Percentiles rank a stretch among this genome's conserved stretches.
These are phyloP conservation scores for Boletus edulis DNA, from an alignment of 768 basidiomycete genomes.

Conservation along the genomic window DNA sequence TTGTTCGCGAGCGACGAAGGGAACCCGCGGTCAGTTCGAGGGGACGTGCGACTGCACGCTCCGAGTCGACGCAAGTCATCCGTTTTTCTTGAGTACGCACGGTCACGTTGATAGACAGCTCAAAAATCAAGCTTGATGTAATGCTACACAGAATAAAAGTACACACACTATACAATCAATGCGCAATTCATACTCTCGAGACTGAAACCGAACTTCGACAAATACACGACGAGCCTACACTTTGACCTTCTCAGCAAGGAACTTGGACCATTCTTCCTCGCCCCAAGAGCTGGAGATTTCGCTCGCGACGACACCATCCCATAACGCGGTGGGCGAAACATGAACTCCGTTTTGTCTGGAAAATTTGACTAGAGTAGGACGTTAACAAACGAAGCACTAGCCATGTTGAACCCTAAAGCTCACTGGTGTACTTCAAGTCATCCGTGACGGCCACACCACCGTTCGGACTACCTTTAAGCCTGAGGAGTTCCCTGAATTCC, in stretches of 20 bases:
- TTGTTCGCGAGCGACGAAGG: too few relatives aligned
- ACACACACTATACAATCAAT: background rate
- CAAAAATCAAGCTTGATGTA: too few relatives aligned
- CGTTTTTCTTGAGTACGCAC: too few relatives aligned
- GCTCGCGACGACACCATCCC: conserved; percentile 70
- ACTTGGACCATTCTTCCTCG: conserved; percentile 76
- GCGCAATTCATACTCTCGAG: background rate
- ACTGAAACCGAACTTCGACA: background rate
- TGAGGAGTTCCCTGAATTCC: conserved; percentile 60
- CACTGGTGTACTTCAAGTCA: conserved; percentile 87
- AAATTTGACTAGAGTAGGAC: conserved; percentile 68
- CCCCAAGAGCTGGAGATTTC: conserved; percentile 84
- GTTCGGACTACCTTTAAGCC: conserved; percentile 62
- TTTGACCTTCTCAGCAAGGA: conserved; percentile 57
- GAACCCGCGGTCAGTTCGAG: too few relatives aligned
- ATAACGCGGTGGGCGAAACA: conserved; percentile 80
- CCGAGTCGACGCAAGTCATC: too few relatives aligned
- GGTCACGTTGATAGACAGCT: too few relatives aligned
- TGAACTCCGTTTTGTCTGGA: conserved; percentile 90
- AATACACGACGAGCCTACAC: conserved; percentile 25
- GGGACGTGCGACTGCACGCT: too few relatives aligned
- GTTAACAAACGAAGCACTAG: background rate
- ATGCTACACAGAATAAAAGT: background rate
- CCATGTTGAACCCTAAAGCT: conserved; percentile 23
- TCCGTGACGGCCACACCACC: conserved; percentile 82